These are phyloP conservation scores for Botrytis galanthina DNA, from an alignment of 2,329 filamentous ascomycete species.

Conservation along the genomic window DNA sequence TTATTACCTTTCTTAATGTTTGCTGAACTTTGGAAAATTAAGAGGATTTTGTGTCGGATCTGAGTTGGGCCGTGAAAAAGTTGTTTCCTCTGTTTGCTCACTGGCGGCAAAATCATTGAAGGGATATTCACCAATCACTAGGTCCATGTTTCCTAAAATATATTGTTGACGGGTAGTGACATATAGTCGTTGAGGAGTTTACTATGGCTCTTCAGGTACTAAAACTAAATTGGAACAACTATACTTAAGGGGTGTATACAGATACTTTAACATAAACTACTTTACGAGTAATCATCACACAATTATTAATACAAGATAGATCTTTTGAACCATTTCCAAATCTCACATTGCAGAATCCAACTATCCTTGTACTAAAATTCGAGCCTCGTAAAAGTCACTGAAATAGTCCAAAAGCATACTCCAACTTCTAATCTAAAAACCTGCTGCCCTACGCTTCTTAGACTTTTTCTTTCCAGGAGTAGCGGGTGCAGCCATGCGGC, in stretches of 20 bases:
- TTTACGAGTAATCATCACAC: slow-evolving; percentile 3
- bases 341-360: not conserved
- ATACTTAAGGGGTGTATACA: not conserved
- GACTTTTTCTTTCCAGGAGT: slow-evolving; percentile 45
- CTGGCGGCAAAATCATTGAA: not conserved
- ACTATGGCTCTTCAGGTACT: not conserved
- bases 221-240: not conserved
- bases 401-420: not conserved
- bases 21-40: not conserved
- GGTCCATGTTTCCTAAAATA: not conserved
- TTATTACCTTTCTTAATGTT: not conserved
- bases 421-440: slow-evolving; percentile 28
- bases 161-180: not conserved
- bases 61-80: not conserved
- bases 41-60: not conserved
- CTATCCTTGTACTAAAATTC: not conserved
- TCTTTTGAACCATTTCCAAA: not conserved
- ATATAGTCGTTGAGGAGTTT: not conserved
- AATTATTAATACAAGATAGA: not conserved
- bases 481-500: slow-evolving; percentile 39
- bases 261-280: not conserved
- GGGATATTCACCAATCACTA: slow-evolving; percentile 10
- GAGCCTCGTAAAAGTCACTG: not conserved
- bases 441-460: slow-evolving; percentile 41
- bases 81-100: not conserved